Evolutionary conservation across 495 filamentous ascomycete genomes (phyloP), one percentile per base, ranked within the genome.

Genomic region (Bacidia rubella): DNA sequence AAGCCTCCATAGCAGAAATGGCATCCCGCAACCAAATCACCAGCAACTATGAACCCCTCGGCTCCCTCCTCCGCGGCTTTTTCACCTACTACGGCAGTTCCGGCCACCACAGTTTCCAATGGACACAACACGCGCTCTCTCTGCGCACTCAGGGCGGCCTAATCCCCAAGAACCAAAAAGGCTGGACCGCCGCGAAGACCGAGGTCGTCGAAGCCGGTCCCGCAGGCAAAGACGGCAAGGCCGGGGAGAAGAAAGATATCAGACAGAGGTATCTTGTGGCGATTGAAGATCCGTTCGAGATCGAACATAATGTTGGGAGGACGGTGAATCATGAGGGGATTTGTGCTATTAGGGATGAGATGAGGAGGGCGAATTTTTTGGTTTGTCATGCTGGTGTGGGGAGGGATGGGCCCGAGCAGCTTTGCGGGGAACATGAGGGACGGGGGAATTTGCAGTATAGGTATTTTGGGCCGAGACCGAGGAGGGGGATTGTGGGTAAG

Each of bases 241-340:
- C 60, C 35, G n/a, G n/a, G n/a, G 62, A 68, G 40, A 59, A 69
- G 15, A 81, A 81, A 56, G 82, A 85, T 58, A 69, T 88, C 15
- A 74, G 82, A 10, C 74, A 87, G 56, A 77, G 86, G n/a, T 92
- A 84, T 62, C 75, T 93, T 15, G 82, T 92, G 56, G 82, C 86
- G 32, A 87, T 93, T 54, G 87, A 93, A 61, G 87, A 93, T 62
- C 87, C 87, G 0, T 92, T 93, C 61, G 87, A 92, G 69, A 70
- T 75, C 2, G 78, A 81, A 43, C 86, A 92, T 65, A 92, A 93
- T 58, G 81, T 93, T 42, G 87, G 81, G 9, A 70, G 86, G 26
- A 92, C 87, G 0, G 87, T 90, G 0, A 87, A 80, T 24, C 78
- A 83, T 55, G 74, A 75, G 41, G 86, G 86, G 10, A 83, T 92